These are phyloP conservation scores for Saturnispora diversa DNA, from an alignment of 805 yeast genomes.

Conservation along the genomic window DNA sequence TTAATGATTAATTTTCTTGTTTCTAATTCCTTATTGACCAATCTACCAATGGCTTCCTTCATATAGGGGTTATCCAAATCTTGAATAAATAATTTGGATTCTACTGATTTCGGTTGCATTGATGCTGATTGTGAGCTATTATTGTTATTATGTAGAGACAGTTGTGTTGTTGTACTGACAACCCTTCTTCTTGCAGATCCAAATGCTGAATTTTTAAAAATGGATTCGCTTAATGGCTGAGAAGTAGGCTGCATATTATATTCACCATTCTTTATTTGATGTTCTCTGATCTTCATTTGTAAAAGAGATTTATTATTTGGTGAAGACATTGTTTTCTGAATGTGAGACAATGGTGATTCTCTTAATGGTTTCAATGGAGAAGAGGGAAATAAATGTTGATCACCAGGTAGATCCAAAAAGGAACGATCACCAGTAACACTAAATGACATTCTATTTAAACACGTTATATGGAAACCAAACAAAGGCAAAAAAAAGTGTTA, in stretches of 20 bases:
- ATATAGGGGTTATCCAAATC: slow-evolving; percentile 20
- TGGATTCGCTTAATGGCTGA: neutral
- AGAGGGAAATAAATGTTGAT: slow-evolving; percentile 13
- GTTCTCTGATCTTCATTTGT: slow-evolving; percentile 11
- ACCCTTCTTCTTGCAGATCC: slow-evolving; percentile 6
- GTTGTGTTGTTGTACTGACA: neutral
- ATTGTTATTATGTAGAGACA: neutral
- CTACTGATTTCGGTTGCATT: neutral
- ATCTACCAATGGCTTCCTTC: slow-evolving; percentile 37
- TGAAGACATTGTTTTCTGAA: slow-evolving; percentile 5
- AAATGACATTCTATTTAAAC: too few relatives aligned
- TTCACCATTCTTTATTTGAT: slow-evolving; percentile 7
- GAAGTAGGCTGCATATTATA: slow-evolving; percentile 1
- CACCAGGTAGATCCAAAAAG: slow-evolving; percentile 8
- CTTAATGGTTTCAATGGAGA: slow-evolving; percentile 29
- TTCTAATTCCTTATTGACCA: slow-evolving; percentile 35
- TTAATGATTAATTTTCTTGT: slow-evolving; percentile 28
- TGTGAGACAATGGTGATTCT: slow-evolving; percentile 26
- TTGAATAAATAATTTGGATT: neutral
- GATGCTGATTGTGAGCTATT: too few relatives aligned
- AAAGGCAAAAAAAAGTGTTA: too few relatives aligned
- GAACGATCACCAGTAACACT: slow-evolving; percentile 8
- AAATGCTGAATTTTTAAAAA: slow-evolving; percentile 10
- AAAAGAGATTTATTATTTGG: slow-evolving; percentile 2
- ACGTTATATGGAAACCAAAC: too few relatives aligned